Base-by-base conservation (phyloP, 164 flowering plant species). In the Houttuynia cordata region DNA sequence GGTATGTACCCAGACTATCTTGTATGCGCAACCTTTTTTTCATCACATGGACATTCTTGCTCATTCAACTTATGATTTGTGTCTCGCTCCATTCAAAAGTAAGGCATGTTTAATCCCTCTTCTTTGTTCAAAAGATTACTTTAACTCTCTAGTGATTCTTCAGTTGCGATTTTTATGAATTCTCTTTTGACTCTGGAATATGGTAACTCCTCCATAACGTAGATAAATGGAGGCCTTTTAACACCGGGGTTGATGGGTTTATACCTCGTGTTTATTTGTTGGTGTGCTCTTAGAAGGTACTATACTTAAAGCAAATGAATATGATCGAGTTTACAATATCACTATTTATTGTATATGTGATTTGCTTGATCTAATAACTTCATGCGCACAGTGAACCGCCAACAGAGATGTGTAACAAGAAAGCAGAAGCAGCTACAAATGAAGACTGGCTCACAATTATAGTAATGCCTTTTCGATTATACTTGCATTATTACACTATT, bases 261-360 rank as follows among this genome's bases (percentile, higher is more conserved):
- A 55, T 91, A 91, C 75, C 68, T 88, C 3, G 88, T 91, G 14
- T 91, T 84, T 74, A 73, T 84, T 45, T 91, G 97, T 73, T 91
- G 97, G 97, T 84, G 88, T 71, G 97, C 94, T 59, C 80, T 88
- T 59, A 70, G 97, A 73, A 91, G 97, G 97, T 67, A 80, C 6
- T 18, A 57, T 25, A 2, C 15, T 56, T 41, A 25, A 24, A 30
- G 30, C 30, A 6, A 9, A 24, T 30, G 37, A 12, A 21, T 20
- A 8, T 19, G 21, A 41, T 41, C 13, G 45, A 8, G 13, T 17
- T 45, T 12, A 8, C 49, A 12, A 12, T 17, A 12, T 45, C 17
- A 45, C 4, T 23, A 24, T 54, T 23, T 23, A 23, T 23, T 25
- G 21, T 56, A 10, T 30, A 30, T 8, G 5, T 7, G 21, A 3